Conservation (phyloP, 768 basidiomycete genomes). For the Lentinus tigrinus region DNA sequence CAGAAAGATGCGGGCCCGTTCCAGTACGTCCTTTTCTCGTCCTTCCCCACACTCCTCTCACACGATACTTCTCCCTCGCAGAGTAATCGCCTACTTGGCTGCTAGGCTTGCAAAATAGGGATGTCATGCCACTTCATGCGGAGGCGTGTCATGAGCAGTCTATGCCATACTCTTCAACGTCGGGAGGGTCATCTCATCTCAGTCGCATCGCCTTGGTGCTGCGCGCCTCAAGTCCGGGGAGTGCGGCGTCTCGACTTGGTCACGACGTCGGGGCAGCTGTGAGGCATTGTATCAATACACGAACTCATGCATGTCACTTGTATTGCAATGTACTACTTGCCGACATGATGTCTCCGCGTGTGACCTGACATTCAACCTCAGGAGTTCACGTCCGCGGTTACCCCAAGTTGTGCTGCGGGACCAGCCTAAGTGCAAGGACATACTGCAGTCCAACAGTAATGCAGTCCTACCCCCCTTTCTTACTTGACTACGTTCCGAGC, state of each 20-base stretch:
- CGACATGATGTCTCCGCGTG: not conserved
- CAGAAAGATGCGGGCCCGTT: slow-evolving; percentile 95
- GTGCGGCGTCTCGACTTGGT: slow-evolving; percentile 20
- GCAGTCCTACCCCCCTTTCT: no score
- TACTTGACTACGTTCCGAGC: no score
- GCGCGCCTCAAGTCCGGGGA: slow-evolving; percentile 22
- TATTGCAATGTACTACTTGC: slow-evolving; percentile 18
- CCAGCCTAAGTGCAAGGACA: no score
- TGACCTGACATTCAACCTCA: no score
- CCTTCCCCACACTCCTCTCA: not conserved
- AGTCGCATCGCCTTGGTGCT: slow-evolving; percentile 24
- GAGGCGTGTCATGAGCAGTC: slow-evolving; percentile 6
- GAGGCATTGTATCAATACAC: slow-evolving; percentile 20
- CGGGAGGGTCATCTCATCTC: slow-evolving; percentile 16
- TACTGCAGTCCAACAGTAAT: no score
- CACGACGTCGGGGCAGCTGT: slow-evolving; percentile 20
- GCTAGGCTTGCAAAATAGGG: slow-evolving; percentile 27
- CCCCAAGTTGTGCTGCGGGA: no score
- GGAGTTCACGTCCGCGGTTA: no score
- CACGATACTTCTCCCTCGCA: slow-evolving; percentile 5
- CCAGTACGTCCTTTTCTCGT: slow-evolving; percentile 60
- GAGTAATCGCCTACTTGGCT: slow-evolving; percentile 28
- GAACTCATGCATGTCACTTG: slow-evolving; percentile 20
- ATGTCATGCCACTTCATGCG: slow-evolving; percentile 19
- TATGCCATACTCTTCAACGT: slow-evolving; percentile 17